phyloP scores from a whole-genome alignment of 805 yeast genomes.

The Sungouiozyma ichnusensis region DNA sequence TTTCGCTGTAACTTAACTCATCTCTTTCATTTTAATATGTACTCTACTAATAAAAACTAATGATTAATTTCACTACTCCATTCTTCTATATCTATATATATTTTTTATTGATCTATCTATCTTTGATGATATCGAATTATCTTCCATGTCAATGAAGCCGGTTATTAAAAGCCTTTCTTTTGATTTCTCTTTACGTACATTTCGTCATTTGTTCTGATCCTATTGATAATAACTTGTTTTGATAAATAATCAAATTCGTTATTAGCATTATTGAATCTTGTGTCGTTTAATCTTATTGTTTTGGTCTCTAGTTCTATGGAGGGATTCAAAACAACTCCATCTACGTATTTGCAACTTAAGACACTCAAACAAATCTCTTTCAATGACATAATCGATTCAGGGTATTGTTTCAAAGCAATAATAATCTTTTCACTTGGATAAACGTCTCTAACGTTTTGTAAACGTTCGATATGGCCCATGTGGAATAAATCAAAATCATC shows the following conservation, averaged over 20 bases:
- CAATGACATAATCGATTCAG: conserved; percentile 62
- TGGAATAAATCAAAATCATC: conserved; percentile 91
- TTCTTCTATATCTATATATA: too few relatives aligned
- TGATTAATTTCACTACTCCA: too few relatives aligned
- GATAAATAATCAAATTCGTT: conserved; percentile 49
- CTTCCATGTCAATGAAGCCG: too few relatives aligned
- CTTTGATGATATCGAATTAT: too few relatives aligned
- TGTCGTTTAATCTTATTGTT: background rate
- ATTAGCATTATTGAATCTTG: conserved; percentile 36
- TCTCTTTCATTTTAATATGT: too few relatives aligned
- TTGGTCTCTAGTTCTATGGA: background rate
- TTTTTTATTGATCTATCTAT: too few relatives aligned
- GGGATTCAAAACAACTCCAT: conserved; percentile 49
- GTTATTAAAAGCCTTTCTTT: conserved; percentile 71
- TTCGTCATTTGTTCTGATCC: conserved; percentile 60
- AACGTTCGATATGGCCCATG: conserved; percentile 80
- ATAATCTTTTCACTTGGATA: conserved; percentile 39
- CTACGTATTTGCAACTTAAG: conserved; percentile 77
- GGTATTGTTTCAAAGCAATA: conserved; percentile 45
- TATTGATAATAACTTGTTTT: conserved; percentile 57
- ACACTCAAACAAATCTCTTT: conserved; percentile 82
- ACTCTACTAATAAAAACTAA: too few relatives aligned
- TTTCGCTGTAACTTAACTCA: too few relatives aligned
- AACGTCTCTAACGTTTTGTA: conserved; percentile 40
- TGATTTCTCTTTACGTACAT: conserved; percentile 80